Conservation (phyloP, 345 rosid species). For the Tarenaya hassleriana region DNA sequence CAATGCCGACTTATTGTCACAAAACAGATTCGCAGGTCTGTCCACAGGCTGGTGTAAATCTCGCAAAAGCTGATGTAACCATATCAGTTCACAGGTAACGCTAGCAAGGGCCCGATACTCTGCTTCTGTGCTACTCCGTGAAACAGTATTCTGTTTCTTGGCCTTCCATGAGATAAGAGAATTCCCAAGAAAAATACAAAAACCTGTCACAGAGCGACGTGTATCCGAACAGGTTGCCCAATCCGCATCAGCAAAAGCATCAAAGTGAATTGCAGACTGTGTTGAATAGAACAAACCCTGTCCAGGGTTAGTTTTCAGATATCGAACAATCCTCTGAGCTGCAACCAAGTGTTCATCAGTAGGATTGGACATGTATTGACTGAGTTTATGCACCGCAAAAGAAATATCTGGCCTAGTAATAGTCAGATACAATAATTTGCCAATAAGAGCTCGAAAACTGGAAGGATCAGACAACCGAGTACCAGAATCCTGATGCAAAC, state of each 20-base stretch:
- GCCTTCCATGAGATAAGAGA: too few relatives aligned
- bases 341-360: background rate
- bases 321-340: background rate
- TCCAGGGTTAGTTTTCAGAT: too few relatives aligned
- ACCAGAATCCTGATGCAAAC: background rate
- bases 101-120: background rate
- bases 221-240: too few relatives aligned
- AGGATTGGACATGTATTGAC: background rate
- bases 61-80: background rate
- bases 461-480: background rate
- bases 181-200: too few relatives aligned
- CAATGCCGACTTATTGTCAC: background rate
- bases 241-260: background rate
- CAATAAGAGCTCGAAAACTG: background rate
- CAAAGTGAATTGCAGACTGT: background rate
- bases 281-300: background rate
- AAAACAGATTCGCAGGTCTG: too few relatives aligned
- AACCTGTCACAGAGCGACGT: too few relatives aligned
- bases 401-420: background rate
- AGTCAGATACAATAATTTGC: background rate
- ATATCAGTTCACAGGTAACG: background rate
- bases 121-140: background rate
- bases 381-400: background rate
- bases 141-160: background rate
- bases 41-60: background rate